These are phyloP conservation scores for Avena sativa DNA, from an alignment of 176 grass and related monocot species.

Conservation along the genomic window DNA sequence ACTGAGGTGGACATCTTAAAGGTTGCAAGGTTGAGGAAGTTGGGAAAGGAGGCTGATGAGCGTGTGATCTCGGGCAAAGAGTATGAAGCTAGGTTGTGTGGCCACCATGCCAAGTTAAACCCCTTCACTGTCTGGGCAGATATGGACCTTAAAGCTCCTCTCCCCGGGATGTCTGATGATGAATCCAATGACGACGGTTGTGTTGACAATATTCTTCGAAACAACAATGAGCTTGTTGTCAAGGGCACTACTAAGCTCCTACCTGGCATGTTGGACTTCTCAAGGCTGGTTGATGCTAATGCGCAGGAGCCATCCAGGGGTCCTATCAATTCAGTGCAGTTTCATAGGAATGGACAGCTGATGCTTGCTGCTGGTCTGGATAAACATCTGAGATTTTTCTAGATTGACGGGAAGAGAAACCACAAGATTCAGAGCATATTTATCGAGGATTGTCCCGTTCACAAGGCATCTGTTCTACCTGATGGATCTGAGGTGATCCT, in stretches of 20 bases:
- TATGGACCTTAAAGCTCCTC: slow-evolving; percentile 42
- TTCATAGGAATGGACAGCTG: slow-evolving; percentile 84
- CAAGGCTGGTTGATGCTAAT: slow-evolving; percentile 80
- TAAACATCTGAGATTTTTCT: slow-evolving; percentile 70
- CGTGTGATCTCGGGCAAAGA: slow-evolving; percentile 64
- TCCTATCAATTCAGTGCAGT: slow-evolving; percentile 84
- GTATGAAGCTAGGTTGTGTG: slow-evolving; percentile 62
- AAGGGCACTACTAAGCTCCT: slow-evolving; percentile 62
- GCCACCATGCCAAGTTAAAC: slow-evolving; percentile 75
- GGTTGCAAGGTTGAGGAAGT: slow-evolving; percentile 69
- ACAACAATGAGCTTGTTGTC: slow-evolving; percentile 45
- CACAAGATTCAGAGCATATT: slow-evolving; percentile 77
- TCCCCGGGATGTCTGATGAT: not conserved
- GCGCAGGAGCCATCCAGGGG: slow-evolving; percentile 59
- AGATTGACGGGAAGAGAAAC: slow-evolving; percentile 83
- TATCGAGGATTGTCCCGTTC: slow-evolving; percentile 63
- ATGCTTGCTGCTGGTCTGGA: slow-evolving; percentile 9
- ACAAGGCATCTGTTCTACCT: slow-evolving; percentile 77
- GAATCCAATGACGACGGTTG: slow-evolving; percentile 46
- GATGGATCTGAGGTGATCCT: slow-evolving; percentile 84
- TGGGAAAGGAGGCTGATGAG: slow-evolving; percentile 69
- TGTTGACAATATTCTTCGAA: slow-evolving; percentile 43
- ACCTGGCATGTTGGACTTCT: slow-evolving; percentile 72
- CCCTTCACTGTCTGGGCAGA: slow-evolving; percentile 70
- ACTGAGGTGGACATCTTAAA: slow-evolving; percentile 64